Evolutionary conservation across 306 rosid genomes (phyloP).

Genomic region (Comarum palustre): DNA sequence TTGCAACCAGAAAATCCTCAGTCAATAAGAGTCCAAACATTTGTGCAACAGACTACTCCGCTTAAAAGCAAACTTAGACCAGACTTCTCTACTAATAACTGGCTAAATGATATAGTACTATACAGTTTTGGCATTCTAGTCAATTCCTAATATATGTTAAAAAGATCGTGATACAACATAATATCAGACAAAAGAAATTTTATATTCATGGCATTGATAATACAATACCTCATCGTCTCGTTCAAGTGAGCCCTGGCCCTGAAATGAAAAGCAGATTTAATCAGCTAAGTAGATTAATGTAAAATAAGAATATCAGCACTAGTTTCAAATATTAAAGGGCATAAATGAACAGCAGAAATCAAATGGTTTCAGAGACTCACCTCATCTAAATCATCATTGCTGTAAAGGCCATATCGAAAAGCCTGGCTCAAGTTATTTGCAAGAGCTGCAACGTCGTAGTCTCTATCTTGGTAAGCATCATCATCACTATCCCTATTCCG

Average conservation of each 20-base stretch:
- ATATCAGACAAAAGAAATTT: neutral
- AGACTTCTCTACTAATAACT: neutral
- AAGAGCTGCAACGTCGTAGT: slow-evolving; percentile 93
- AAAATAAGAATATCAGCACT: neutral
- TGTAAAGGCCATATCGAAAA: slow-evolving; percentile 88
- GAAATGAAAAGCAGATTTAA: slow-evolving; percentile 23
- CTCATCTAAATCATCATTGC: slow-evolving; percentile 85
- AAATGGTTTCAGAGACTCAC: slow-evolving; percentile 27
- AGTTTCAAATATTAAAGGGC: neutral
- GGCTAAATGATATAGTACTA: neutral
- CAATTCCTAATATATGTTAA: neutral
- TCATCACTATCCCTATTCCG: slow-evolving; percentile 91
- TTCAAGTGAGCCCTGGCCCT: slow-evolving; percentile 95
- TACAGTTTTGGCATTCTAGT: neutral
- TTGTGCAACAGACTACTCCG: neutral
- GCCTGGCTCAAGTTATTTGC: slow-evolving; percentile 98
- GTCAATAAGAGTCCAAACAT: neutral
- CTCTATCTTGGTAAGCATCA: slow-evolving; percentile 96
- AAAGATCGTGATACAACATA: neutral
- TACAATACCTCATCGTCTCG: slow-evolving; percentile 85
- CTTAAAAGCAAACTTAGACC: neutral
- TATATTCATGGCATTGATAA: neutral
- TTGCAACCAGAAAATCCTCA: neutral
- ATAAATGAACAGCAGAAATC: neutral
- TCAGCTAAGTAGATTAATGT: neutral